Evolutionary conservation across 768 basidiomycete genomes (phyloP).

Genomic region (Crassisporium funariophilum): DNA sequence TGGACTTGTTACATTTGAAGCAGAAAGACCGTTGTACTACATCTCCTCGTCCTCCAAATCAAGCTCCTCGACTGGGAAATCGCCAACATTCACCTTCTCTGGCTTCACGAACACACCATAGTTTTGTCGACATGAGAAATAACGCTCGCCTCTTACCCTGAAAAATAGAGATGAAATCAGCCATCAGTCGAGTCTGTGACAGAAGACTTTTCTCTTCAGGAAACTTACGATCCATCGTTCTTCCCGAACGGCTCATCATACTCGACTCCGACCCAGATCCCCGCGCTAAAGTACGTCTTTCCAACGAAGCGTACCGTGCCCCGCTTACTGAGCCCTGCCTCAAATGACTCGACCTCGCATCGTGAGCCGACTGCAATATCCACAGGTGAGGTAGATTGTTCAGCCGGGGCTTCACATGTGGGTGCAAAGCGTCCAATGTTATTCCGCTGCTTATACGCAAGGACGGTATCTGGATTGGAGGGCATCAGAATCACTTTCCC

Average conservation of each 20-base stretch:
- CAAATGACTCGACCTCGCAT: slow-evolving; percentile 78
- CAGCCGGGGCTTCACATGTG: slow-evolving; percentile 34
- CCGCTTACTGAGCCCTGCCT: slow-evolving; percentile 71
- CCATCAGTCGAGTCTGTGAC: slow-evolving; percentile 8
- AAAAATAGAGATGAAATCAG: slow-evolving; percentile 3
- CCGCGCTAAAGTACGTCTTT: slow-evolving; percentile 69
- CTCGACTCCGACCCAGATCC: slow-evolving; percentile 89
- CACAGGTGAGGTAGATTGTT: slow-evolving; percentile 27
- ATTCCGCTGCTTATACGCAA: slow-evolving; percentile 84
- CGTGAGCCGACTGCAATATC: slow-evolving; percentile 71
- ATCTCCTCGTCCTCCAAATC: slow-evolving; percentile 76
- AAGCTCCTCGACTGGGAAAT: slow-evolving; percentile 85
- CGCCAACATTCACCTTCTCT: slow-evolving; percentile 79
- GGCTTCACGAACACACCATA: slow-evolving; percentile 88
- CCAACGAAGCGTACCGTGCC: slow-evolving; percentile 90
- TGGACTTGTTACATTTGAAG: too few species aligned
- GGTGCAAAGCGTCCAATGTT: slow-evolving; percentile 89
- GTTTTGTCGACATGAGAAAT: slow-evolving; percentile 77
- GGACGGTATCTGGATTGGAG: slow-evolving; percentile 71
- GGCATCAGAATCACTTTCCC: not conserved
- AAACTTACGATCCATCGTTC: slow-evolving; percentile 89
- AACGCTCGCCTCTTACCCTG: slow-evolving; percentile 84
- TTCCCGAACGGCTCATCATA: slow-evolving; percentile 96
- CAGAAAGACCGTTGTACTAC: too few species aligned
- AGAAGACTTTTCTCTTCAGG: slow-evolving; percentile 1